Evolutionary conservation across 495 filamentous ascomycete genomes (phyloP), one percentile per base, ranked within the genome.

Genomic region (Penicillium arizonense): DNA sequence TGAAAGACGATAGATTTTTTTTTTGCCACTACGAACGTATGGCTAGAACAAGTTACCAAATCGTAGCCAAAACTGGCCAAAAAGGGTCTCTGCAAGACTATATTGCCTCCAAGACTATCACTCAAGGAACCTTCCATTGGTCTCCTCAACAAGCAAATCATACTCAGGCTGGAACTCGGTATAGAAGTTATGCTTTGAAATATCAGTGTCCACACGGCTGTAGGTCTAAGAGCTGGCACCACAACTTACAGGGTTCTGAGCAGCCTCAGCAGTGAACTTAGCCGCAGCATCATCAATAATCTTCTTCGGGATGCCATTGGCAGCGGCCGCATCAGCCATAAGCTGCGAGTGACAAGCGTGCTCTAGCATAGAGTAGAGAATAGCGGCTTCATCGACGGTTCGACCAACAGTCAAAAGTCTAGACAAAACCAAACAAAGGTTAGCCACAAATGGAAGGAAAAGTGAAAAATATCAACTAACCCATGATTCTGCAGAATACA

Each of bases 401-500:
- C 71, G 69, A 5, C 85, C 84, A 1, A 85, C 82, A 14, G 85
- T 87, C 12, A 87, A 62, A 21, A 88, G 68, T 21, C 73, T 76
- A 38, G 13, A 50, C 21, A 42, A 12, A 4, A n/a, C 16, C 18
- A 33, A 9, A 16, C 21, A 24, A 4, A 21, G 4, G 9, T 50
- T 11, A 50, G 48, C 26, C 0, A 42, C 13, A 23, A 12, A 21
- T 13, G 62, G 42, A 57, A 55, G 35, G 16, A 0, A 32, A 32
- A 23, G 30, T 5, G 12, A 30, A 20, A 10, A 21, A 16, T 1
- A 14, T 3, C 1, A 16, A 56, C 62, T 53, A 30, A 75, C 71
- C 84, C 85, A 63, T 88, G 85, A 54, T 88, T 88, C 67, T 87
- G 83, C 11, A 88, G 62, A 39, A 88, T 86, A 47, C 71, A 75